phyloP scores from a whole-genome alignment of 2,329 filamentous ascomycete genomes.

The Myrmaecium sp. region DNA sequence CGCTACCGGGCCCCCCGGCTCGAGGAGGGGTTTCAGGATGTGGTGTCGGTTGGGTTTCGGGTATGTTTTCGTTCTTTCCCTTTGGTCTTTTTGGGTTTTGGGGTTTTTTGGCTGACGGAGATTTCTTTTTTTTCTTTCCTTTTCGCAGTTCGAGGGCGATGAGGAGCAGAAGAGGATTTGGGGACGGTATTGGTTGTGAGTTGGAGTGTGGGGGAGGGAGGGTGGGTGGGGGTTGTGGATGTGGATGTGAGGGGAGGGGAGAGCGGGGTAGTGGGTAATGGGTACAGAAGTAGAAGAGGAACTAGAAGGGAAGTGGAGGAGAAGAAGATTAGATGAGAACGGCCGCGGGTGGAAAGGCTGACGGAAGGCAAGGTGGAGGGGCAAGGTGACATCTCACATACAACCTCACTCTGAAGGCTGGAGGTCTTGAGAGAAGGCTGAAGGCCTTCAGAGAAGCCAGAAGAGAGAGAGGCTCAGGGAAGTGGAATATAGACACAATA shows the following conservation, averaged over 20 bases:
- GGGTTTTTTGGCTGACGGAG: not conserved
- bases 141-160: slow-evolving; percentile 44
- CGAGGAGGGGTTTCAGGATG: slow-evolving; percentile 70
- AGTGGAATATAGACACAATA: no score
- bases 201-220: no score
- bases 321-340: slow-evolving; percentile 8
- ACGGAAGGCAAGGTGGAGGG: no score
- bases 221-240: slow-evolving; percentile 10
- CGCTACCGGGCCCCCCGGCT: slow-evolving; percentile 55
- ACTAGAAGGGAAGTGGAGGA: slow-evolving; percentile 8
- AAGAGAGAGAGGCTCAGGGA: no score
- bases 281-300: slow-evolving; percentile 7
- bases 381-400: no score
- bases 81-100: slow-evolving; percentile 1
- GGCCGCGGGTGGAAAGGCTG: no score
- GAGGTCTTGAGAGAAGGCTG: no score
- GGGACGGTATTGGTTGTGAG: slow-evolving; percentile 58
- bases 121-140: not conserved
- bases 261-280: slow-evolving; percentile 3
- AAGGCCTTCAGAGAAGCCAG: no score
- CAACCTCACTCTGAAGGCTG: no score
- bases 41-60: slow-evolving; percentile 58
- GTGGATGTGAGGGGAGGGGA: slow-evolving; percentile 6
- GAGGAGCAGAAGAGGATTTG: slow-evolving; percentile 54
- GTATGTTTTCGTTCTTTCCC: slow-evolving; percentile 20